Conservation (phyloP, 2,329 filamentous ascomycete species). For the Kalmusia sp. region DNA sequence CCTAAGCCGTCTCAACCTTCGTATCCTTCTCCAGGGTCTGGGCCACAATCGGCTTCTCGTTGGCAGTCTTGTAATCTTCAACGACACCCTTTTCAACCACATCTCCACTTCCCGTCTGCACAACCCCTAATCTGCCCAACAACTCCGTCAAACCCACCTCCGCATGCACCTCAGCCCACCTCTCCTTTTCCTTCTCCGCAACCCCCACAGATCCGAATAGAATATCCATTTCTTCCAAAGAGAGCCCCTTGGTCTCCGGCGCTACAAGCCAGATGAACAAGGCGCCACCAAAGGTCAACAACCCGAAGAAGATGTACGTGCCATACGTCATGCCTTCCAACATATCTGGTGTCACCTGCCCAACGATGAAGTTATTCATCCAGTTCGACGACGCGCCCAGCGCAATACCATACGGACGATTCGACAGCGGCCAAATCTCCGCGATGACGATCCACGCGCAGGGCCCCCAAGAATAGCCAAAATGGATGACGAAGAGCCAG, state of each 20-base stretch:
- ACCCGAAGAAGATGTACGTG: conserved; percentile 74
- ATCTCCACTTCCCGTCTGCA: conserved; percentile 13
- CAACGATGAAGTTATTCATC: conserved; percentile 66
- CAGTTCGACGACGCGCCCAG: conserved; percentile 63
- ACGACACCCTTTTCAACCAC: too few species aligned
- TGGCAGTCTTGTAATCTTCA: conserved; percentile 5
- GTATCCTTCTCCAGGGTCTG: conserved; percentile 4
- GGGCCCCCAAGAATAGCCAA: conserved; percentile 78
- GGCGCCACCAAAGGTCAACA: conserved; percentile 68
- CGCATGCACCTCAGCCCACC: conserved; percentile 75
- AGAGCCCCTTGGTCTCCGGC: conserved; percentile 61
- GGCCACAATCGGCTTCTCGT: conserved; percentile 26
- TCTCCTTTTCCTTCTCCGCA: conserved; percentile 70
- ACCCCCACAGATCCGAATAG: conserved; percentile 72
- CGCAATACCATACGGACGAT: conserved; percentile 71
- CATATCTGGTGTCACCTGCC: conserved; percentile 74
- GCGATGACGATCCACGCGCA: conserved; percentile 76
- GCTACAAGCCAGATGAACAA: conserved; percentile 59
- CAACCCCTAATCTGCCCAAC: conserved; percentile 23
- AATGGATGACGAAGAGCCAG: conserved; percentile 77
- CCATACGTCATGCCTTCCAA: conserved; percentile 69
- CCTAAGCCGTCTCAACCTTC: neutral
- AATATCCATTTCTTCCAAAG: conserved; percentile 66
- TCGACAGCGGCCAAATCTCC: conserved; percentile 76
- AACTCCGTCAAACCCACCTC: conserved; percentile 68